Evolutionary conservation across 1,139 yeast genomes (phyloP).

Genomic region (Kluyveromyces sp.): DNA sequence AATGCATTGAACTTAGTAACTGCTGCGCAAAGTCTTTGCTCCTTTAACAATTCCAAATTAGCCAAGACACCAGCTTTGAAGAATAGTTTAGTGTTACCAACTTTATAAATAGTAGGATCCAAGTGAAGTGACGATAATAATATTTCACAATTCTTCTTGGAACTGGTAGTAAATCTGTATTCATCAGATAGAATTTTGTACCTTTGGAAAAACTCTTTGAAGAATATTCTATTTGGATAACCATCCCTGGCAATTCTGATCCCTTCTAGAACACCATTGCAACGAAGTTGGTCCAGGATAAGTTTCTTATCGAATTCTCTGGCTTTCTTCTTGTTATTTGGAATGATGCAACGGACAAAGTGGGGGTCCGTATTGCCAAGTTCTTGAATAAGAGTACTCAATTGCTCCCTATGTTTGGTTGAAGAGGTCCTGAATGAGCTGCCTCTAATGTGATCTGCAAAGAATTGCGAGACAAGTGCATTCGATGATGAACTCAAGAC

Average conservation of each 20-base stretch:
- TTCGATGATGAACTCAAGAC: constrained; percentile 52
- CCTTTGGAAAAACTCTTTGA: constrained; percentile 68
- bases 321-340: constrained; percentile 71
- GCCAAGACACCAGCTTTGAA: constrained; percentile 94
- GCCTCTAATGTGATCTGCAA: constrained; percentile 25
- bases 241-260: constrained; percentile 96
- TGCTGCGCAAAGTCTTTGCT: constrained; percentile 48
- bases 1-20: constrained; percentile 61
- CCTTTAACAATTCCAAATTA: constrained; percentile 71
- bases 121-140: constrained; percentile 55
- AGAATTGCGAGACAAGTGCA: constrained; percentile 42
- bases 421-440: constrained; percentile 69
- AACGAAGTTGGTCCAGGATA: constrained; percentile 82
- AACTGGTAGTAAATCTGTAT: constrained; percentile 40
- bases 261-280: constrained; percentile 98
- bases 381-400: constrained; percentile 63
- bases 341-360: constrained; percentile 92
- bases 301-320: constrained; percentile 63
- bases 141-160: constrained; percentile 59
- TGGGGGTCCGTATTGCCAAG: constrained; percentile 84
- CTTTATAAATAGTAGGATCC: constrained; percentile 59
- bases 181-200: constrained; percentile 53
- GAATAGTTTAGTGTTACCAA: constrained; percentile 77
- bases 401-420: constrained; percentile 77
- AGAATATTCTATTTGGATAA: constrained; percentile 84